Conservation (phyloP, 257 asterid species). For the Cordia subcordata region DNA sequence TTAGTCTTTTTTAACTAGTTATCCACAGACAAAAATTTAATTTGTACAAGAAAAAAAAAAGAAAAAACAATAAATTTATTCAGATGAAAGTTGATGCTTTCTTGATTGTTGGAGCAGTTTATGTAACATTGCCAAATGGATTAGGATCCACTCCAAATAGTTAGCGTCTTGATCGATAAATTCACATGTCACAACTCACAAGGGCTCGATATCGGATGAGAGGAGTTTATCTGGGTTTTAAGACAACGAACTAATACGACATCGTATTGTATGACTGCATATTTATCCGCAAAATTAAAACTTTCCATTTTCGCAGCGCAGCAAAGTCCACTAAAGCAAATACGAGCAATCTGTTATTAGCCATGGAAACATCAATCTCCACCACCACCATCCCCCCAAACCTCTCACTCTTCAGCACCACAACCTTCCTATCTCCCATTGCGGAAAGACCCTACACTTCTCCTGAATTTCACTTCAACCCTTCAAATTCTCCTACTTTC, state of each 20-base stretch:
- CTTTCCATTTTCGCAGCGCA: slow-evolving; percentile 5
- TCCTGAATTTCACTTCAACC: slow-evolving; percentile 19
- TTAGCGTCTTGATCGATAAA: too few relatives aligned
- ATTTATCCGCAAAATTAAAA: neutral
- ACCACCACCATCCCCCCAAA: slow-evolving; percentile 23
- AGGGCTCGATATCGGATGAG: too few relatives aligned
- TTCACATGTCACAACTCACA: too few relatives aligned
- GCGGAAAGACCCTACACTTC: slow-evolving; percentile 32
- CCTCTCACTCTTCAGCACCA: slow-evolving; percentile 33
- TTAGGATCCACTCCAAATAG: too few relatives aligned
- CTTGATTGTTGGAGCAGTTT: too few relatives aligned
- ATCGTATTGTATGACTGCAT: neutral
- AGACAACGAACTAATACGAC: neutral
- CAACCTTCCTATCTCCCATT: slow-evolving; percentile 26
- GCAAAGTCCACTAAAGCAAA: neutral
- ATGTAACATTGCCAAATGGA: too few relatives aligned
- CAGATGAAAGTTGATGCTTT: too few relatives aligned
- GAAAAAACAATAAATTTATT: too few relatives aligned
- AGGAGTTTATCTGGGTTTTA: slow-evolving; percentile 18
- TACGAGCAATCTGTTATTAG: slow-evolving; percentile 16
- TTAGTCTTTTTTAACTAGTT: too few relatives aligned
- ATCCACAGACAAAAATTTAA: too few relatives aligned
- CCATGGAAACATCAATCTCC: slow-evolving; percentile 20
- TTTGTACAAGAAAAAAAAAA: too few relatives aligned
- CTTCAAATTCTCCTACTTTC: slow-evolving; percentile 17